These are phyloP conservation scores for Pseudopyricularia cyperi DNA, from an alignment of 2,329 filamentous ascomycete species.

Conservation along the genomic window DNA sequence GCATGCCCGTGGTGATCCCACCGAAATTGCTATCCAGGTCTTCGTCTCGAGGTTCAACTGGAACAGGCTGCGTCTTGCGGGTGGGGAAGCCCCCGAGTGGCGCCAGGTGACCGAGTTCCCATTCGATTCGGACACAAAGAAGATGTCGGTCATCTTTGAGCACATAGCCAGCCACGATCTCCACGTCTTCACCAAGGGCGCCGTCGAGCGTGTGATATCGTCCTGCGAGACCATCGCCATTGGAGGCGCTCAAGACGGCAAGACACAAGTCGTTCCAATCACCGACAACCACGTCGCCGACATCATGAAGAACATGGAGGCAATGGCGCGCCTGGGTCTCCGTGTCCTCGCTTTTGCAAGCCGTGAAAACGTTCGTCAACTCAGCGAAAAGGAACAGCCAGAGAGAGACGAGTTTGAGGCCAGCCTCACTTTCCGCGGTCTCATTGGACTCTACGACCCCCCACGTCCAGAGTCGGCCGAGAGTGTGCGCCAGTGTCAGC, in stretches of 20 bases:
- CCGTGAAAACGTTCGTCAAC: not conserved
- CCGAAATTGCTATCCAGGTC: constrained; percentile 56
- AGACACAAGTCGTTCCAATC: constrained; percentile 19
- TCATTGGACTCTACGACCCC: constrained; percentile 57
- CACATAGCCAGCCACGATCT: constrained; percentile 13
- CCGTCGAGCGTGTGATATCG: constrained; percentile 47
- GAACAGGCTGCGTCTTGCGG: constrained; percentile 33
- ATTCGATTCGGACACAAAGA: constrained; percentile 53
- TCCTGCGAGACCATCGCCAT: constrained; percentile 28
- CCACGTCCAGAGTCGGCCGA: constrained; percentile 50
- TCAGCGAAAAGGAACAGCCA: constrained; percentile 17
- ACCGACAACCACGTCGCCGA: constrained; percentile 33
- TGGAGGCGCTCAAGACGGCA: constrained; percentile 10
- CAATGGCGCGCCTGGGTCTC: constrained; percentile 39
- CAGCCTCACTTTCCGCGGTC: constrained; percentile 48
- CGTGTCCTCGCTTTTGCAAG: constrained; percentile 45
- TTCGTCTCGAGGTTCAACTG: constrained; percentile 51
- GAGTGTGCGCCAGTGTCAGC: constrained; percentile 39
- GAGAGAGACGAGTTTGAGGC: constrained; percentile 43
- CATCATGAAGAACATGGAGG: constrained; percentile 49
- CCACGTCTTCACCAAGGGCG: constrained; percentile 36
- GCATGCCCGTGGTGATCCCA: constrained; percentile 47
- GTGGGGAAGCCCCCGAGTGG: constrained; percentile 26
- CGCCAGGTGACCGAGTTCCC: constrained; percentile 45
- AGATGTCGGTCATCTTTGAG: constrained; percentile 50